Evolutionary conservation across 805 yeast genomes (phyloP).

Genomic region (Metschnikowia lachancei): DNA sequence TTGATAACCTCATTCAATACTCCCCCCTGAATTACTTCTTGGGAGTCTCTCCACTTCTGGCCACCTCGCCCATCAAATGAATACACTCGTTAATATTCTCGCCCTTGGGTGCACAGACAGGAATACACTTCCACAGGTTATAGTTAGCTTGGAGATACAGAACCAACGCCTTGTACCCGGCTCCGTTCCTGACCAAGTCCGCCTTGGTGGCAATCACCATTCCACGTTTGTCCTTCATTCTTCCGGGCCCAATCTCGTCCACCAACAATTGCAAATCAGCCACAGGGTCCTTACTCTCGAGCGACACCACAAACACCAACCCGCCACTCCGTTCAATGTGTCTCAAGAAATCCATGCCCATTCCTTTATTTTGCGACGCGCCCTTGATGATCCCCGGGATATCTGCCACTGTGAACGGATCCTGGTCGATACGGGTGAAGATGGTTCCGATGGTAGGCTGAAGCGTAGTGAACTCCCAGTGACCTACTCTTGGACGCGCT

Average conservation of each 20-base stretch:
- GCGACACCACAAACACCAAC: constrained; percentile 77
- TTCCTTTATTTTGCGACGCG: constrained; percentile 80
- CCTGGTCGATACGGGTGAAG: constrained; percentile 56
- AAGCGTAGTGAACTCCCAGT: constrained; percentile 94
- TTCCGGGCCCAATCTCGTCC: constrained; percentile 65
- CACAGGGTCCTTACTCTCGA: constrained; percentile 67
- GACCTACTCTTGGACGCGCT: constrained; percentile 90
- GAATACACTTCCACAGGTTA: constrained; percentile 64
- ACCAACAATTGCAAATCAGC: constrained; percentile 61
- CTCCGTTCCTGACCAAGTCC: constrained; percentile 58
- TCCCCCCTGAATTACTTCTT: neutral
- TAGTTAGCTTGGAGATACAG: constrained; percentile 38
- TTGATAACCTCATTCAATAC: neutral
- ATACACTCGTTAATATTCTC: constrained; percentile 74
- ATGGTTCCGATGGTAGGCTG: constrained; percentile 93
- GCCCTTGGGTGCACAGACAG: constrained; percentile 75
- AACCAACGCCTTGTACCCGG: constrained; percentile 46
- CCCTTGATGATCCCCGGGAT: constrained; percentile 94
- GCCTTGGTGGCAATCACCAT: constrained; percentile 94
- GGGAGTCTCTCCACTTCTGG: constrained; percentile 8
- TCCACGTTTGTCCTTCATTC: constrained; percentile 59
- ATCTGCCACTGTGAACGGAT: constrained; percentile 89
- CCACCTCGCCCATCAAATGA: constrained; percentile 63
- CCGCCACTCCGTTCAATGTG: constrained; percentile 93
- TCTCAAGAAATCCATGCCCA: constrained; percentile 89